A percentile compares a stretch with the other conserved stretches of the same genome.
Conservation (phyloP, 805 yeast genomes). For the Candida corydali region DNA sequence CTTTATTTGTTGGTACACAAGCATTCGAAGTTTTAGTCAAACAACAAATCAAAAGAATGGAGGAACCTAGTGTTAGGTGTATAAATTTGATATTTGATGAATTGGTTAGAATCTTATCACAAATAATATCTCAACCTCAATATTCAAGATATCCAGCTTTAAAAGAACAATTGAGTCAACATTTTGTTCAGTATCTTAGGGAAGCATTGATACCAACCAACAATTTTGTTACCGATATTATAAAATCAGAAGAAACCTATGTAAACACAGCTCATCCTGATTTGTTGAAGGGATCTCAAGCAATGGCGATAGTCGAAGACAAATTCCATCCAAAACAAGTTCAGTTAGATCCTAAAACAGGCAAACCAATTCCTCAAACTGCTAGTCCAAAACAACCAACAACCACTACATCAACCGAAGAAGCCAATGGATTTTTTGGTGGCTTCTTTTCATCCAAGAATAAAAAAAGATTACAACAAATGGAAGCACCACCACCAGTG, state of each 20-base stretch:
- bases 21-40: conserved; percentile 95
- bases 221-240: conserved; percentile 77
- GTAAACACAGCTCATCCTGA: conserved; percentile 98
- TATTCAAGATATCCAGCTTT: conserved; percentile 87
- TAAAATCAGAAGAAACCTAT: conserved; percentile 84
- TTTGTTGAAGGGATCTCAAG: conserved; percentile 88
- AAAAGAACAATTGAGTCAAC: conserved; percentile 79
- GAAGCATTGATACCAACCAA: conserved; percentile 81
- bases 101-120: conserved; percentile 83
- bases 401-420: conserved; percentile 31
- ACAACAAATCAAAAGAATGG: conserved; percentile 90
- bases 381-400: conserved; percentile 29
- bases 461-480: conserved; percentile 88
- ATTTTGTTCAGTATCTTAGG: conserved; percentile 75
- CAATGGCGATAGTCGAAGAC: conserved; percentile 89
- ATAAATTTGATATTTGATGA: conserved; percentile 91
- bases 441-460: conserved; percentile 93
- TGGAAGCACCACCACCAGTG: conserved; percentile 95
- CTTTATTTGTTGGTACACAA: conserved; percentile 93
- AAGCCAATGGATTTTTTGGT: conserved; percentile 74
- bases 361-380: conserved; percentile 64
- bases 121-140: conserved; percentile 75
- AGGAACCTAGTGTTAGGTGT: conserved; percentile 88
- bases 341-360: conserved; percentile 84
- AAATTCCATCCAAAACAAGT: conserved; percentile 73